phyloP scores from a whole-genome alignment of 208 protist species.

The Lotmaria passim region DNA sequence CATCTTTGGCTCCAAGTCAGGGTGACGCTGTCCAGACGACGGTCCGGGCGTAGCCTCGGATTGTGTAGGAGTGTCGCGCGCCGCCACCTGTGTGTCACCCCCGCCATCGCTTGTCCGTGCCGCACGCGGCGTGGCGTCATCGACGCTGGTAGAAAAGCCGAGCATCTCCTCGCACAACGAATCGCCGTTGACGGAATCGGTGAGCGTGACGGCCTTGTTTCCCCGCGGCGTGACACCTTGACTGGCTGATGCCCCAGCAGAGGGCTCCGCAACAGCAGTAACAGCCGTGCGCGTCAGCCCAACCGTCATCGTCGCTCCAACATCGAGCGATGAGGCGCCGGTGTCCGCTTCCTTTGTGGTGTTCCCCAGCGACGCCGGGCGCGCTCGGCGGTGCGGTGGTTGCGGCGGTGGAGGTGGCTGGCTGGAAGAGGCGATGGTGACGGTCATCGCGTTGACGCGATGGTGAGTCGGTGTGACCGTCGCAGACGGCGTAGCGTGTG shows the following conservation, averaged over 20 bases:
- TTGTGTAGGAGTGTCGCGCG: conserved; percentile 1
- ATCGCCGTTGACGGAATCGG: not conserved
- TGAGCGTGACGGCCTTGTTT: no score
- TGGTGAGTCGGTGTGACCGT: not conserved
- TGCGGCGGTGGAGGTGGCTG: no score
- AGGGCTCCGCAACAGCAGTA: no score
- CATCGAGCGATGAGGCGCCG: not conserved
- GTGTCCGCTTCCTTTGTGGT: not conserved
- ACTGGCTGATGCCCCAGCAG: no score
- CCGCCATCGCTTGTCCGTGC: not conserved
- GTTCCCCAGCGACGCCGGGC: not conserved
- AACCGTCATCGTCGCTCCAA: not conserved
- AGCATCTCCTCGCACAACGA: conserved; percentile 12
- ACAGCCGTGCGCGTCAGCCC: not conserved
- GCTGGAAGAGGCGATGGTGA: conserved; percentile 16
- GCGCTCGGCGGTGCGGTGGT: not conserved
- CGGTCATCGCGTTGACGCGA: conserved; percentile 2
- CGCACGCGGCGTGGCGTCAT: conserved; percentile 1
- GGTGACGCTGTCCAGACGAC: not conserved
- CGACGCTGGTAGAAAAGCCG: conserved; percentile 10
- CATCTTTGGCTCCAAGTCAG: not conserved
- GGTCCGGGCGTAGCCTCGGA: conserved; percentile 15
- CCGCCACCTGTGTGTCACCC: not conserved
- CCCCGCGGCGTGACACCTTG: no score
- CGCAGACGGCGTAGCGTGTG: not conserved